A percentile compares a stretch with the other conserved stretches of the same genome.
Evolutionary conservation across 2,329 filamentous ascomycete genomes (phyloP).

Genomic region (Acrocalymma vagum): DNA sequence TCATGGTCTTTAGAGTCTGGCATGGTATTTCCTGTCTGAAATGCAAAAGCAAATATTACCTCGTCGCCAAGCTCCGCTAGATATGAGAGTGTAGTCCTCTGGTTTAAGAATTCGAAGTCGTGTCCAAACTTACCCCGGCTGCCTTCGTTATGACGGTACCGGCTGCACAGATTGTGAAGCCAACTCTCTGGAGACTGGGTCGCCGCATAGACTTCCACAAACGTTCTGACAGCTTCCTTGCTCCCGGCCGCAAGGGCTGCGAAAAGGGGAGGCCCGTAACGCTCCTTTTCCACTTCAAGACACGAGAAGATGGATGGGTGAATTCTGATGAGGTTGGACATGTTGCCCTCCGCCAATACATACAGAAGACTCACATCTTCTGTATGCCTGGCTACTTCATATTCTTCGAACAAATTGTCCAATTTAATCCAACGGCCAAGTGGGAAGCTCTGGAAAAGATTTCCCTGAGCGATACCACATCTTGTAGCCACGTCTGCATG

Average conservation of each 20-base stretch:
- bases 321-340: slow-evolving; percentile 37
- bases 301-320: slow-evolving; percentile 22
- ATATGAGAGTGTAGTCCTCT: slow-evolving; percentile 4
- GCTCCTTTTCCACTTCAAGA: slow-evolving; percentile 30
- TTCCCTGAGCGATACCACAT: slow-evolving; percentile 18
- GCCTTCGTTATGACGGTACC: neutral
- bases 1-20: slow-evolving; percentile 5
- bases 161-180: neutral
- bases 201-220: slow-evolving; percentile 3
- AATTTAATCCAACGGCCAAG: slow-evolving; percentile 34
- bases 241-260: slow-evolving; percentile 44
- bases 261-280: slow-evolving; percentile 46
- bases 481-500: slow-evolving; percentile 52
- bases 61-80: slow-evolving; percentile 3
- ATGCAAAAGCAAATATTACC: slow-evolving; percentile 1
- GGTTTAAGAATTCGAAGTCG: slow-evolving; percentile 10
- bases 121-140: neutral
- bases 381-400: slow-evolving; percentile 17
- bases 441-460: slow-evolving; percentile 28
- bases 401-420: slow-evolving; percentile 42
- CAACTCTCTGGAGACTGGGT: neutral
- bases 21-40: neutral
- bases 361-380: slow-evolving; percentile 22
- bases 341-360: slow-evolving; percentile 22
- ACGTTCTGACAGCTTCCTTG: slow-evolving; percentile 26